phyloP scores from a whole-genome alignment of 768 basidiomycete genomes.

The Mycena epipterygia region DNA sequence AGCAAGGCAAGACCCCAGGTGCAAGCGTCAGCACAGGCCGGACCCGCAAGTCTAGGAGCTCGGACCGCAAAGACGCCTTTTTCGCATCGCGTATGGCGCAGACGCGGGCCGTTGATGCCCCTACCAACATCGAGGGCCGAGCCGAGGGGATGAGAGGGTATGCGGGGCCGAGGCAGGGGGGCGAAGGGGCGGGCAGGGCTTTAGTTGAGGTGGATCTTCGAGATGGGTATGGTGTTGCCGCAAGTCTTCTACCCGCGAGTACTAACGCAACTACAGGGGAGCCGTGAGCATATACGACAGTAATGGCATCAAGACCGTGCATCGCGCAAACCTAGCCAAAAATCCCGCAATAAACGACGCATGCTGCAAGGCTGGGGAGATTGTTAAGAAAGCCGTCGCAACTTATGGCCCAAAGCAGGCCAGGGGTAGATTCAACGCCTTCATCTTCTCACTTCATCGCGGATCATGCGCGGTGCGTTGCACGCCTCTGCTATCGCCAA shows the following conservation, averaged over 20 bases:
- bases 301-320: background rate
- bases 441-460: background rate
- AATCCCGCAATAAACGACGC: slow-evolving; percentile 1
- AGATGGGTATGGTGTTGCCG: too few relatives aligned
- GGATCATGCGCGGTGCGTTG: background rate
- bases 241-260: too few relatives aligned
- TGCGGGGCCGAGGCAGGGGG: background rate
- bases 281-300: background rate
- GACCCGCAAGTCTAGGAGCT: background rate
- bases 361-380: background rate
- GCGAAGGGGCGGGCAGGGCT: background rate
- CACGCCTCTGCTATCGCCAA: too few relatives aligned
- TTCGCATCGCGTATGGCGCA: background rate
- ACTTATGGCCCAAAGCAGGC: background rate
- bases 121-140: background rate
- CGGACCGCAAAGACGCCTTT: background rate
- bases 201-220: background rate
- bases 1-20: background rate
- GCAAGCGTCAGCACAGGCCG: background rate
- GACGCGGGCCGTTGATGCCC: background rate
- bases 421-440: slow-evolving; percentile 5
- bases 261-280: too few relatives aligned
- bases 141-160: background rate
- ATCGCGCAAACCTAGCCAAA: background rate
- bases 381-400: background rate